A percentile compares a stretch with the other conserved stretches of the same genome.
Conservation (phyloP, 352 stramenopile species). For the Pythium plurisporium region DNA sequence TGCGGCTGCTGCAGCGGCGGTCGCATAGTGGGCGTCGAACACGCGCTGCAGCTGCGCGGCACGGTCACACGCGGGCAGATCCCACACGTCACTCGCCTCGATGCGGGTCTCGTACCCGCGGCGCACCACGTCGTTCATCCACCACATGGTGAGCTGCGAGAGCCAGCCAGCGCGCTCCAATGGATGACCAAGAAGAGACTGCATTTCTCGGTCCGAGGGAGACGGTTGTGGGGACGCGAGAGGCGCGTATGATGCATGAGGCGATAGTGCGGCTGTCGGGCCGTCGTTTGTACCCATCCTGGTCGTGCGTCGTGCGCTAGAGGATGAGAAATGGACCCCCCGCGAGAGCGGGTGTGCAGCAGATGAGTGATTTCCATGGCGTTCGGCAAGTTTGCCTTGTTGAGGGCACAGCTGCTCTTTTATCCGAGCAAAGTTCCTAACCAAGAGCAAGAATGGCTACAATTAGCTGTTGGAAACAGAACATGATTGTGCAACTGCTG, state of each 20-base stretch:
- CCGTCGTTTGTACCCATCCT: background rate
- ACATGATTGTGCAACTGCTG: too few species aligned
- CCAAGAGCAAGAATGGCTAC: background rate
- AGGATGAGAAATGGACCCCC: background rate
- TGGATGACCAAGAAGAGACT: background rate
- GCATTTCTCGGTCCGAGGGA: background rate
- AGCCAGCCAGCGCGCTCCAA: constrained; percentile 9
- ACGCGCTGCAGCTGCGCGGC: constrained; percentile 13
- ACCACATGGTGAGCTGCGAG: constrained; percentile 24
- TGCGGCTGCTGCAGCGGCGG: background rate
- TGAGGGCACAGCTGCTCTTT: too few species aligned
- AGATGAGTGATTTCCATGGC: background rate
- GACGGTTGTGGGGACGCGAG: constrained; percentile 4
- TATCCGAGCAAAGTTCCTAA: background rate
- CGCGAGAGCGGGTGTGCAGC: background rate
- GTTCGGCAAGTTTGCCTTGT: background rate
- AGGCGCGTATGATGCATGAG: constrained; percentile 1
- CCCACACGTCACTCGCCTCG: constrained; percentile 30
- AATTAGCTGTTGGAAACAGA: too few species aligned
- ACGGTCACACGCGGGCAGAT: constrained; percentile 19
- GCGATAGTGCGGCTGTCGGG: background rate
- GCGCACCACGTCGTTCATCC: constrained; percentile 11
- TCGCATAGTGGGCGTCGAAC: constrained; percentile 17
- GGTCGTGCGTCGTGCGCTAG: background rate
- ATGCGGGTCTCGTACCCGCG: constrained; percentile 18